A percentile compares a stretch with the other conserved stretches of the same genome.
These are phyloP conservation scores for Coemansia sp. DNA, from an alignment of 192 early-diverging fungal species.

Conservation along the genomic window DNA sequence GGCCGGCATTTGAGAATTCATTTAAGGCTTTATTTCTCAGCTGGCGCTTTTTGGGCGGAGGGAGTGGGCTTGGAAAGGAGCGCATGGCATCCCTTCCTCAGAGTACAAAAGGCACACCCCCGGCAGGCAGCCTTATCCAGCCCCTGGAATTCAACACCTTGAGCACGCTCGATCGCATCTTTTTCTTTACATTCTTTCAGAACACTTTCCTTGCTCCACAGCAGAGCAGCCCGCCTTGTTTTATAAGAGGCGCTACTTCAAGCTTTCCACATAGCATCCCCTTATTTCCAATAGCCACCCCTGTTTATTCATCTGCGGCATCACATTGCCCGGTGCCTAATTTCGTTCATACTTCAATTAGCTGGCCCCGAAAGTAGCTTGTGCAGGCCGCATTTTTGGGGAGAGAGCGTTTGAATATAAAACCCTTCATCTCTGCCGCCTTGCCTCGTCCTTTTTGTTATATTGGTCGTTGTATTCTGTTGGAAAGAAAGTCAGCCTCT, in stretches of 20 bases:
- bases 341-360: conserved; percentile 1
- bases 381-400: conserved; percentile 1
- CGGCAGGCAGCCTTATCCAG: conserved; percentile 5
- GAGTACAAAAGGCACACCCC: conserved; percentile 7
- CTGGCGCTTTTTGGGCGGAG: neutral
- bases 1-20: conserved; percentile 31
- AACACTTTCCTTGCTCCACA: neutral
- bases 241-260: neutral
- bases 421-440: neutral
- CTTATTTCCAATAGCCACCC: neutral
- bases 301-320: neutral
- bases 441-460: neutral
- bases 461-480: neutral
- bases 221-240: neutral
- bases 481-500: conserved; percentile 3
- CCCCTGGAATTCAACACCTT: neutral
- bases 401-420: neutral
- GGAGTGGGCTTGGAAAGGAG: neutral
- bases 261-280: neutral
- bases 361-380: neutral
- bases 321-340: neutral
- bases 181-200: neutral
- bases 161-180: neutral
- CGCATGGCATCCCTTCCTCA: neutral
- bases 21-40: conserved; percentile 18